Evolutionary conservation across 495 filamentous ascomycete species (phyloP).

Genomic region (Penicillium flavigenum): DNA sequence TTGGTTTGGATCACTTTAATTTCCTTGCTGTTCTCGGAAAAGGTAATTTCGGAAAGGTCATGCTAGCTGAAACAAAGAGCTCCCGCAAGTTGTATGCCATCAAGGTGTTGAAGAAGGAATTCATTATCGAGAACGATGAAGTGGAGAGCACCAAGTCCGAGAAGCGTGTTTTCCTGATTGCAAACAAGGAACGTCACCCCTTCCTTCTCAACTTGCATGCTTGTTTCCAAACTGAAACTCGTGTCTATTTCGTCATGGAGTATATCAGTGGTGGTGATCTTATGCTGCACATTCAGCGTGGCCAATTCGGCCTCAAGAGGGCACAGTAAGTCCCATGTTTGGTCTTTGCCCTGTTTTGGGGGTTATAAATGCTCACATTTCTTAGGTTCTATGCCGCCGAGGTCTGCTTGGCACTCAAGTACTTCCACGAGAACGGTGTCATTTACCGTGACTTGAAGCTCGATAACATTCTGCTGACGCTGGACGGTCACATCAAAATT

Average conservation of each 20-base stretch:
- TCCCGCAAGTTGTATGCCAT: slow-evolving; percentile 93
- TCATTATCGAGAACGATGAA: slow-evolving; percentile 99
- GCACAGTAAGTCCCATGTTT: slow-evolving; percentile 72
- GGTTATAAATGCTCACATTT: not conserved
- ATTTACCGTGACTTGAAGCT: slow-evolving; percentile 99
- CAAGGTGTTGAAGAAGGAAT: slow-evolving; percentile 99
- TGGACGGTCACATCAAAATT: slow-evolving; percentile 98
- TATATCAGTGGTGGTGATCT: slow-evolving; percentile 98
- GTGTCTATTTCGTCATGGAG: slow-evolving; percentile 99
- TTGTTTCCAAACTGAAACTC: slow-evolving; percentile 98
- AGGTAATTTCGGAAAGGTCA: slow-evolving; percentile 99
- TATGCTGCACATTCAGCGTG: slow-evolving; percentile 98
- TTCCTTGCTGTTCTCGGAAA: slow-evolving; percentile 98
- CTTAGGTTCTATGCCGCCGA: slow-evolving; percentile 96
- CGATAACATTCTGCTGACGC: slow-evolving; percentile 93
- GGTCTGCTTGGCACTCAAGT: slow-evolving; percentile 95
- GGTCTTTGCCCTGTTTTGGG: not conserved
- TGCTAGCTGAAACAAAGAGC: slow-evolving; percentile 96
- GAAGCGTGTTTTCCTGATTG: slow-evolving; percentile 94
- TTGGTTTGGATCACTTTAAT: slow-evolving; percentile 98
- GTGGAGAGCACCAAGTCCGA: slow-evolving; percentile 99
- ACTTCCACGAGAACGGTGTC: slow-evolving; percentile 99
- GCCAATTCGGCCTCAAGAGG: slow-evolving; percentile 91
- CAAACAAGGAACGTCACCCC: slow-evolving; percentile 96
- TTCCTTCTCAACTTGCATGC: slow-evolving; percentile 95